phyloP scores from a whole-genome alignment of 805 yeast species.

The Yamadazyma akitaensis region DNA sequence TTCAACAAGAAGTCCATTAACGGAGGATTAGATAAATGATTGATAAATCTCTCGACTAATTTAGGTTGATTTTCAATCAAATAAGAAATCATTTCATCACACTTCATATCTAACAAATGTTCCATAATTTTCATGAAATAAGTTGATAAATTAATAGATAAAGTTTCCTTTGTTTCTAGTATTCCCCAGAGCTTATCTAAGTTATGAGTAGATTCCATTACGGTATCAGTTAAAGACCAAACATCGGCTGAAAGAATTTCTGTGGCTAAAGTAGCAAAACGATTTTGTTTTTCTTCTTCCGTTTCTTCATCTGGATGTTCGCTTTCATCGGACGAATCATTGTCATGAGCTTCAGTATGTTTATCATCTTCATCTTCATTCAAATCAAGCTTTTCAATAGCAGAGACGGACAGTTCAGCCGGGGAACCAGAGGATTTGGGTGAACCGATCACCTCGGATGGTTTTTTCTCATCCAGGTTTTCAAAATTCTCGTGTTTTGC shows the following conservation, averaged over 20 bases:
- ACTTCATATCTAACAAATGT: slow-evolving; percentile 46
- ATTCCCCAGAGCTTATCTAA: slow-evolving; percentile 76
- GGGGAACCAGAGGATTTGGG: neutral
- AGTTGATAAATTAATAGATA: slow-evolving; percentile 75
- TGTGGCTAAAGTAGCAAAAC: slow-evolving; percentile 56
- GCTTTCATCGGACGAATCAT: slow-evolving; percentile 22
- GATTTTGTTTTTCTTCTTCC: slow-evolving; percentile 32
- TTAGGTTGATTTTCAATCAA: slow-evolving; percentile 41
- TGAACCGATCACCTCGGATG: neutral
- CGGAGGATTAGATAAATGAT: slow-evolving; percentile 44
- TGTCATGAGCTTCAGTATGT: slow-evolving; percentile 10
- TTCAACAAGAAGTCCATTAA: slow-evolving; percentile 45
- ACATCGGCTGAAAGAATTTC: slow-evolving; percentile 89
- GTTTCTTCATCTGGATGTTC: slow-evolving; percentile 18
- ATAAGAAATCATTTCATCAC: slow-evolving; percentile 45
- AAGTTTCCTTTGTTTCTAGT: slow-evolving; percentile 62
- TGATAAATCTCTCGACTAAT: slow-evolving; percentile 40
- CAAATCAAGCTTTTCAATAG: neutral
- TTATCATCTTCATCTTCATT: slow-evolving; percentile 26
- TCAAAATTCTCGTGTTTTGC: neutral
- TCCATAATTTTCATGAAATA: slow-evolving; percentile 92
- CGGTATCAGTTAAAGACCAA: slow-evolving; percentile 89
- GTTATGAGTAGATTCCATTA: slow-evolving; percentile 68
- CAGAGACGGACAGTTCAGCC: neutral
- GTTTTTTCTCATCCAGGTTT: neutral